Conservation (phyloP, 345 rosid species). For the Eucalyptus erythrocorys region DNA sequence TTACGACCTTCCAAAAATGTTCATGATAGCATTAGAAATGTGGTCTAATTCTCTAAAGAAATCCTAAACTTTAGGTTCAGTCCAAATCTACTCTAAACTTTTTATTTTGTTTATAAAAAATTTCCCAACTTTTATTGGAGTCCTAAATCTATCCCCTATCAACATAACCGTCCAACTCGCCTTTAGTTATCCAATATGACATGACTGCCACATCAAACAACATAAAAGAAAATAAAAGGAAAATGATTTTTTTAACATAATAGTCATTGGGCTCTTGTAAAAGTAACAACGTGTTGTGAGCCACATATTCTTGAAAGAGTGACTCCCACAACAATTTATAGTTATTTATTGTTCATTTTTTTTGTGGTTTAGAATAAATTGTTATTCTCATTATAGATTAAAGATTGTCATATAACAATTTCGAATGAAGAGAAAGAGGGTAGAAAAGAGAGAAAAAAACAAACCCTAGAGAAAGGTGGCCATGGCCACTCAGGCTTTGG, state of each 20-base stretch:
- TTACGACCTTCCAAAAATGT: not conserved
- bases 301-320: too few species aligned
- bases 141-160: not conserved
- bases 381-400: rapidly evolving
- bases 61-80: not conserved
- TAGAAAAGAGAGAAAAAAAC: not conserved
- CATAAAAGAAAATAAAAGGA: not conserved
- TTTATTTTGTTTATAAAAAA: not conserved
- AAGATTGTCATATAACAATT: too few species aligned
- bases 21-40: not conserved
- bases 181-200: not conserved
- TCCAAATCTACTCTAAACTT: not conserved
- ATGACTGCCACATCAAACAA: not conserved
- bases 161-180: not conserved
- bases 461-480: not conserved
- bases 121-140: not conserved
- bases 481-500: not conserved
- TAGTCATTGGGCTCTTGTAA: too few species aligned
- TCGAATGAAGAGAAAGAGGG: too few species aligned
- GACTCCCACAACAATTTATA: too few species aligned
- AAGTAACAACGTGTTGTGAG: too few species aligned
- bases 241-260: not conserved
- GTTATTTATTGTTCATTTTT: too few species aligned
- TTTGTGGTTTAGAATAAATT: too few species aligned
- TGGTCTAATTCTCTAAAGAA: not conserved